A percentile compares a stretch with the other conserved stretches of the same genome.
Conservation (phyloP, 768 basidiomycete genomes). For the Amanita polypyramis region DNA sequence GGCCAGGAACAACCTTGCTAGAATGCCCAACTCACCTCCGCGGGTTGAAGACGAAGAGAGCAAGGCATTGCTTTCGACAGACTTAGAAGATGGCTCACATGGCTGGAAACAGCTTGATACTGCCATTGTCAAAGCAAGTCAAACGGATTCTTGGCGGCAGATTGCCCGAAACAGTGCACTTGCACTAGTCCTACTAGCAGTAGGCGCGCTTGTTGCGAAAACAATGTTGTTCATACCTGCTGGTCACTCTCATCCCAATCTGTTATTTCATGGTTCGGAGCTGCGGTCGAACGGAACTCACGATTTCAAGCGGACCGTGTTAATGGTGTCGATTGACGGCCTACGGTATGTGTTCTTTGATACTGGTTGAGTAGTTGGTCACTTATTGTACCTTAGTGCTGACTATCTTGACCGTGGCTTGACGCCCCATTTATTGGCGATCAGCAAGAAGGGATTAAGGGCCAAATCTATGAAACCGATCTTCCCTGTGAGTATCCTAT, state of each 20-base stretch:
- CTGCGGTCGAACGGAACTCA: conserved; percentile 75
- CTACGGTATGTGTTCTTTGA: conserved; percentile 39
- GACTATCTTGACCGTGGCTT: conserved; percentile 81
- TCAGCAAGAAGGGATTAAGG: conserved; percentile 74
- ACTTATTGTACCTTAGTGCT: conserved; percentile 36
- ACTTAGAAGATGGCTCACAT: neutral
- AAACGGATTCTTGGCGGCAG: neutral
- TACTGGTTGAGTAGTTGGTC: neutral
- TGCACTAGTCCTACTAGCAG: conserved; percentile 21
- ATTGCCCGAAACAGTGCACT: neutral
- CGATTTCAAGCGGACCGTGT: conserved; percentile 67
- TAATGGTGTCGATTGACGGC: conserved; percentile 84
- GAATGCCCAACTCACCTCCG: neutral
- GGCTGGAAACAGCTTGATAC: neutral
- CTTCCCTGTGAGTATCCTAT: conserved; percentile 50
- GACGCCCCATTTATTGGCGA: conserved; percentile 73
- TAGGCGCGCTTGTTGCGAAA: conserved; percentile 28
- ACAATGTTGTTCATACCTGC: conserved; percentile 21
- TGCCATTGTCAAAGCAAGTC: neutral
- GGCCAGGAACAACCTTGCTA: neutral
- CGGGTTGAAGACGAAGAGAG: conserved; percentile 2
- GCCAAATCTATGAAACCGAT: conserved; percentile 84
- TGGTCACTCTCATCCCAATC: conserved; percentile 15
- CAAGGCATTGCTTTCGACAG: conserved; percentile 1
- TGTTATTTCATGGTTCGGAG: conserved; percentile 27